Percentiles rank a stretch among this genome's conserved stretches.
These are phyloP conservation scores for Zoysia matrella DNA, from an alignment of 202 grass and related monocot genomes.

Conservation along the genomic window DNA sequence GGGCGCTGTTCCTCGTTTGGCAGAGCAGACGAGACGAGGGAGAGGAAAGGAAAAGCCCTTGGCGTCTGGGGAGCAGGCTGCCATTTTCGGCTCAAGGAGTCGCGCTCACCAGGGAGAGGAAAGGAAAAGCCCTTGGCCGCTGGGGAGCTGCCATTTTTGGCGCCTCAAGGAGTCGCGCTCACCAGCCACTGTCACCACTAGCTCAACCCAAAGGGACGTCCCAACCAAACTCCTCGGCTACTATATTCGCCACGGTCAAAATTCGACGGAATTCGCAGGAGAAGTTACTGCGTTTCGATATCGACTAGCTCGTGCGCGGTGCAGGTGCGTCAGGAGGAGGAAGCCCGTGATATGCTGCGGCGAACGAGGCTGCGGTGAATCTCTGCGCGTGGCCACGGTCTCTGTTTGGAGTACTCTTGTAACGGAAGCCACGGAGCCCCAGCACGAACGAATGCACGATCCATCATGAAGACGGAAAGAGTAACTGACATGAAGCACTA, in stretches of 20 bases:
- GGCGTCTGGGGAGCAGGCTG: neutral
- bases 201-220: neutral
- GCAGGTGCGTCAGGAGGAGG: neutral
- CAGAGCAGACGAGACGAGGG: neutral
- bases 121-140: too few relatives aligned
- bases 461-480: neutral
- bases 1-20: constrained; percentile 48
- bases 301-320: neutral
- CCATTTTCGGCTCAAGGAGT: neutral
- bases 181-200: neutral
- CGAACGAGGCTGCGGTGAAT: constrained; percentile 45
- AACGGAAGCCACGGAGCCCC: constrained; percentile 24
- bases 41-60: neutral
- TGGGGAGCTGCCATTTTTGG: too few relatives aligned
- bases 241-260: neutral
- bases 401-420: neutral
- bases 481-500: constrained; percentile 1
- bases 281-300: neutral
- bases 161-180: too few relatives aligned
- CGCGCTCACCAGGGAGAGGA: too few relatives aligned
- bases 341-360: neutral
- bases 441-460: neutral
- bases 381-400: neutral
- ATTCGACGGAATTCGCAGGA: neutral
- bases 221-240: neutral